A percentile compares a stretch with the other conserved stretches of the same genome.
phyloP scores from a whole-genome alignment of 176 grass and related monocot genomes.

The Ensete glaucum region DNA sequence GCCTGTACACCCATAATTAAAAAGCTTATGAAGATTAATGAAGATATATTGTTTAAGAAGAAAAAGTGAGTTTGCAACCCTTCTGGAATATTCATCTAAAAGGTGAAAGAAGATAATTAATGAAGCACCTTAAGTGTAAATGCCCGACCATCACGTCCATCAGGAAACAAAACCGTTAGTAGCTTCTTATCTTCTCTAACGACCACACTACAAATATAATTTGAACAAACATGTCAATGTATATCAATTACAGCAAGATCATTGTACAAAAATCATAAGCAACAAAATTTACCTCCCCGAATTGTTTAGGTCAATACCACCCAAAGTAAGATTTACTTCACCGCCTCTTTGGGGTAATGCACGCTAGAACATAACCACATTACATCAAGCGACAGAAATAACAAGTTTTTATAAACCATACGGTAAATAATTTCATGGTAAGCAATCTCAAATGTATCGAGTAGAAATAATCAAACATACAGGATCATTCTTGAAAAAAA shows the following conservation, averaged over 20 bases:
- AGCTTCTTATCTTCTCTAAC: slow-evolving; percentile 97
- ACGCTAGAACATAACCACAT: slow-evolving; percentile 51
- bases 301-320: slow-evolving; percentile 98
- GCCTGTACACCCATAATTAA: slow-evolving; percentile 37
- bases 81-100: background rate
- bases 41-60: background rate
- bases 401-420: too few species aligned
- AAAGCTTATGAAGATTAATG: slow-evolving; percentile 19
- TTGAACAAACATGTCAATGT: too few species aligned
- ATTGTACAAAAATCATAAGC: background rate
- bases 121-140: slow-evolving; percentile 90
- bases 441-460: background rate
- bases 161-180: slow-evolving; percentile 96
- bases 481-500: slow-evolving; percentile 99
- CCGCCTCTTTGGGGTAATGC: slow-evolving; percentile 77
- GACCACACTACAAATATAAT: slow-evolving; percentile 53
- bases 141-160: slow-evolving; percentile 89
- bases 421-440: background rate
- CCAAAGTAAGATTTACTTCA: slow-evolving; percentile 88
- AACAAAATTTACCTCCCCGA: slow-evolving; percentile 67
- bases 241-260: too few species aligned
- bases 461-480: slow-evolving; percentile 41
- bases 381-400: background rate
- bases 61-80: background rate
- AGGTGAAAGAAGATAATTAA: slow-evolving; percentile 2